Percentiles rank a stretch among this genome's conserved stretches.
These are phyloP conservation scores for Buxus sempervirens DNA, from an alignment of 164 flowering plant genomes.

Conservation along the genomic window DNA sequence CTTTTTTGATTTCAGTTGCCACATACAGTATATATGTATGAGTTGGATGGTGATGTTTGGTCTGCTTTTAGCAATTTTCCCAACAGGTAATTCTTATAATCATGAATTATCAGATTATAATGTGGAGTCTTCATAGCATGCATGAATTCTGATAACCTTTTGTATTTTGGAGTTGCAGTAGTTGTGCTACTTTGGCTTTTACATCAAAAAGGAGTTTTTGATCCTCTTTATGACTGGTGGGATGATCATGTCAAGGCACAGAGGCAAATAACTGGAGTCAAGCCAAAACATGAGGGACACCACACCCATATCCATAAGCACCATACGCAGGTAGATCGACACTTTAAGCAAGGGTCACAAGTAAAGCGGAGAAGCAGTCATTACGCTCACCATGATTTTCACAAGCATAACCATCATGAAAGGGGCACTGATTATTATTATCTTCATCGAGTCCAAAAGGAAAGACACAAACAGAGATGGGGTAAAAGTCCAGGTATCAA, in stretches of 20 bases:
- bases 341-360: conserved; percentile 29
- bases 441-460: conserved; percentile 56
- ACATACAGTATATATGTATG: conserved; percentile 80
- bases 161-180: conserved; percentile 42
- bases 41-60: conserved; percentile 78
- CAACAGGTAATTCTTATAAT: conserved; percentile 51
- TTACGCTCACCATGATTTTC: conserved; percentile 15
- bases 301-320: conserved; percentile 30
- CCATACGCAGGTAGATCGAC: conserved; percentile 31
- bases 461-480: conserved; percentile 46
- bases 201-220: conserved; percentile 84
- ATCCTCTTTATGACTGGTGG: conserved; percentile 91
- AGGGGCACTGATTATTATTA: conserved; percentile 36
- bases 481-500: conserved; percentile 21
- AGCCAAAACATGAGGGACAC: conserved; percentile 21
- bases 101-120: too few relatives aligned
- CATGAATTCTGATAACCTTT: not conserved
- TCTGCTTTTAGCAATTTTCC: conserved; percentile 65
- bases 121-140: too few relatives aligned
- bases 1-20: conserved; percentile 87
- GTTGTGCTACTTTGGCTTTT: conserved; percentile 76
- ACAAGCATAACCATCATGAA: conserved; percentile 28
- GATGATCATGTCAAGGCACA: conserved; percentile 46
- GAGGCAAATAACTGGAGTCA: conserved; percentile 12
- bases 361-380: conserved; percentile 30